A percentile compares a stretch with the other conserved stretches of the same genome.
Conservation (phyloP, 805 yeast genomes). For the Starmerella roubikii region DNA sequence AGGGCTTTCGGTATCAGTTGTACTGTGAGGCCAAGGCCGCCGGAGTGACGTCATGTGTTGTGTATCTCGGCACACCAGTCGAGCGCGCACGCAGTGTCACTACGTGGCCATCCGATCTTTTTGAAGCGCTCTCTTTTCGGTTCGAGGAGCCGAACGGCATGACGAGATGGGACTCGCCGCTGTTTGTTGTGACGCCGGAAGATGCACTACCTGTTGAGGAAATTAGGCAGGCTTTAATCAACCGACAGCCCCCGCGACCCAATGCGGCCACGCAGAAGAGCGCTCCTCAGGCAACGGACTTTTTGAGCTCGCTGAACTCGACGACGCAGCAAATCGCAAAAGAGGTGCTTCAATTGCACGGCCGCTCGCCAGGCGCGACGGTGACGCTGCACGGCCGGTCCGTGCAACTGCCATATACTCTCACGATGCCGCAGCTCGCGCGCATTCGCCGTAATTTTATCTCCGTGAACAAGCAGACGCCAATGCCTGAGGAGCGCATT, state of each 20-base stretch:
- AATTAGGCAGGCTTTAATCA: constrained; percentile 39
- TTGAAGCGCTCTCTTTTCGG: constrained; percentile 61
- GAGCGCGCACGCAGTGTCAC: constrained; percentile 37
- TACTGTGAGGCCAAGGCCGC: constrained; percentile 85
- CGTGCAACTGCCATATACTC: constrained; percentile 52
- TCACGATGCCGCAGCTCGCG: constrained; percentile 66
- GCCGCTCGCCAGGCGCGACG: constrained; percentile 30
- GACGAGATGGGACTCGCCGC: constrained; percentile 88
- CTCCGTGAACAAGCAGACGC: constrained; percentile 65
- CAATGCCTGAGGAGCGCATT: constrained; percentile 56
- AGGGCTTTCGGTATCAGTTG: constrained; percentile 88
- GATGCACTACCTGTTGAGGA: constrained; percentile 44
- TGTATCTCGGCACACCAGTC: constrained; percentile 61
- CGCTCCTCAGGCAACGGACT: constrained; percentile 65
- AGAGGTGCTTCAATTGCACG: constrained; percentile 50
- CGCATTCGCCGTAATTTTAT: constrained; percentile 73
- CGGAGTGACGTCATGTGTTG: constrained; percentile 67
- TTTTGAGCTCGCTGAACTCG: constrained; percentile 62
- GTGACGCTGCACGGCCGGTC: constrained; percentile 29
- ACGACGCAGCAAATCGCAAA: constrained; percentile 52
- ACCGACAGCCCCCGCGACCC: constrained; percentile 47
- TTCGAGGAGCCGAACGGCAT: constrained; percentile 86
- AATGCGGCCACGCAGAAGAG: constrained; percentile 74
- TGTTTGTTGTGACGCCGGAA: constrained; percentile 53
- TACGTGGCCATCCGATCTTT: constrained; percentile 52